Percentiles rank a stretch among this genome's conserved stretches.
Conservation (phyloP, 805 yeast genomes). For the Ogataea minuta region DNA sequence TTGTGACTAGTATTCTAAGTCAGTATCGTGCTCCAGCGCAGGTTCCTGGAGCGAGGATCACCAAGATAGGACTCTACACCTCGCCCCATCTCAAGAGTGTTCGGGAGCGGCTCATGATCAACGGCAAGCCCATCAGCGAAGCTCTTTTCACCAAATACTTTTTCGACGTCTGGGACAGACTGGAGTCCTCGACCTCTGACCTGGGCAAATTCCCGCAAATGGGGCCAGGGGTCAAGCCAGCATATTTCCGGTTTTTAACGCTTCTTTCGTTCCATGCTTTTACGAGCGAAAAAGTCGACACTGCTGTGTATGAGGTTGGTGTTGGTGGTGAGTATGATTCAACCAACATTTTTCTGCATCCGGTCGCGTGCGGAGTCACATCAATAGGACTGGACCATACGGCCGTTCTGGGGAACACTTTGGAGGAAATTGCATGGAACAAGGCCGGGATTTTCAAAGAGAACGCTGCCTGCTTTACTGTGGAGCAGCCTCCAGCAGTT, state of each 20-base stretch:
- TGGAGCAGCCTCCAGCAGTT: constrained; percentile 52
- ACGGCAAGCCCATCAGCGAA: constrained; percentile 83
- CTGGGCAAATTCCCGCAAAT: constrained; percentile 65
- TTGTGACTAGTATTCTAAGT: constrained; percentile 72
- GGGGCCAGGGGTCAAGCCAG: constrained; percentile 74
- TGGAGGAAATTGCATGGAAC: constrained; percentile 92
- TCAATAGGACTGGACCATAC: constrained; percentile 92
- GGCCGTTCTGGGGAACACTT: constrained; percentile 78
- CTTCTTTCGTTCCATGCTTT: constrained; percentile 89
- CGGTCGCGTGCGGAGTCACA: constrained; percentile 82
- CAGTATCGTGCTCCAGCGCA: constrained; percentile 46
- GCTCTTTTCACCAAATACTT: constrained; percentile 82
- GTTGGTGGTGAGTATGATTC: constrained; percentile 98
- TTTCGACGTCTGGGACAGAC: constrained; percentile 88
- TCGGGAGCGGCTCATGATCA: constrained; percentile 83
- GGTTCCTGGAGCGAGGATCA: constrained; percentile 29
- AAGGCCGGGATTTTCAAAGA: constrained; percentile 88
- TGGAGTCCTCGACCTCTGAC: constrained; percentile 54
- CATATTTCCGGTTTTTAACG: constrained; percentile 89
- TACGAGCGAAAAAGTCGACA: constrained; percentile 80
- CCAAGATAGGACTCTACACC: constrained; percentile 86
- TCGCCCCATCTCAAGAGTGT: constrained; percentile 95
- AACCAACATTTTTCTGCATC: constrained; percentile 80
- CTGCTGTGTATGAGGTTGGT: constrained; percentile 96
- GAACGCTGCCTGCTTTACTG: constrained; percentile 64